Base-by-base conservation (phyloP, 805 yeast genomes). In the Monosporozyma servazzii region DNA sequence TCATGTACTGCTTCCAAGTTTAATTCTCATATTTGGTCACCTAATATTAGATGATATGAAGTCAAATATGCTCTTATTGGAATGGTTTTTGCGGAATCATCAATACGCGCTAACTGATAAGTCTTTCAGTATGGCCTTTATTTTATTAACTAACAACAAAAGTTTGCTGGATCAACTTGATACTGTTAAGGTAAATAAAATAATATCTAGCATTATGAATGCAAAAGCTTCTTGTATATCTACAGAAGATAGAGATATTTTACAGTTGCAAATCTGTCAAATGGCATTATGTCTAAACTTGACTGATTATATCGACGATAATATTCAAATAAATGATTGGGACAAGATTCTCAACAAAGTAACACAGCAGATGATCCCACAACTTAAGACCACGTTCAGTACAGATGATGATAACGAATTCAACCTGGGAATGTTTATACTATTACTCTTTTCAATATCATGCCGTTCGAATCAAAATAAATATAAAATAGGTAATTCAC, bases 241-340 rank as follows among this genome's bases (percentile, higher is more conserved):
- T 15, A 23, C 45, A 23, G 18, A 33, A 5, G 29, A 45, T 13
- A 23, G 33, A 27, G 33, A 27, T 15, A 43, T 9, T n/a, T 27
- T 25, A 43, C 46, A 46, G 21, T 25, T 37, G 27, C 11, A 33
- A 25, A 46, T 46, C 37, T 48, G 50, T 15, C 45, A 48, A 29
- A 29, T 20, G 23, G 50, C 46, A 10, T 31, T 48, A 21, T 48
- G 51, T 25, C 15, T 48, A 37, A 33, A 43, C 25, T 10, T 48
- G n/a, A 31, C 29, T 17, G 47, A 42, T 21, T 13, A 21, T 9
- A 42, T 44, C 11, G 21, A 41, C 20, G 25, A 10, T 18, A 30
- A 20, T 13, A 18, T 29, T 15, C n/a, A 29, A 29, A 31, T 40
- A 18, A 18, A 29, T 1, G 30, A 31, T 13, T 46, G 48, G 48